Evolutionary conservation across 805 yeast species (phyloP).

Genomic region (Zygoascus ofunaensis): DNA sequence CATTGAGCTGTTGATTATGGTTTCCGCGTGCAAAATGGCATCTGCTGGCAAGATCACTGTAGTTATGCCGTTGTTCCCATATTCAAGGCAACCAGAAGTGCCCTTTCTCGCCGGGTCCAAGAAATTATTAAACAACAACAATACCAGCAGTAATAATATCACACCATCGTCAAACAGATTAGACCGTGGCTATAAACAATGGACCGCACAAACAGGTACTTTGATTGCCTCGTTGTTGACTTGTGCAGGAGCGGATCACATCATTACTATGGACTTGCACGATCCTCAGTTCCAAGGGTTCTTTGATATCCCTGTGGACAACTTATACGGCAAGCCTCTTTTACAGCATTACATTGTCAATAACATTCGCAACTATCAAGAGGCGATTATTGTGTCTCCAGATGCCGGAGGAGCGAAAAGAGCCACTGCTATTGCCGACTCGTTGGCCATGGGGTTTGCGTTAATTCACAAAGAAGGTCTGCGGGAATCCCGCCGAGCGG

Average conservation of each 20-base stretch:
- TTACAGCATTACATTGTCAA: slow-evolving; percentile 75
- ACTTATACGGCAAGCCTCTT: slow-evolving; percentile 79
- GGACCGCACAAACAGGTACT: slow-evolving; percentile 96
- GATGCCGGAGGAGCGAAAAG: slow-evolving; percentile 99
- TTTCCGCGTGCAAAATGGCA: slow-evolving; percentile 89
- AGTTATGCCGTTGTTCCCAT: slow-evolving; percentile 88
- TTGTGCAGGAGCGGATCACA: slow-evolving; percentile 92
- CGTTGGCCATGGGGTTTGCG: slow-evolving; percentile 81
- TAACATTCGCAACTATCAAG: slow-evolving; percentile 66
- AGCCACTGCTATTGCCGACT: slow-evolving; percentile 90
- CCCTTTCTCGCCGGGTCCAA: slow-evolving; percentile 39
- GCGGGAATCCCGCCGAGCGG: slow-evolving; percentile 34
- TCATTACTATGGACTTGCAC: slow-evolving; percentile 95
- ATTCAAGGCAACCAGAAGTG: slow-evolving; percentile 91
- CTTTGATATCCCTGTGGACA: slow-evolving; percentile 93
- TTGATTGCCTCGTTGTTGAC: slow-evolving; percentile 78
- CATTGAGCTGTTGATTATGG: slow-evolving; percentile 70
- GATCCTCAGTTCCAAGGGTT: slow-evolving; percentile 98
- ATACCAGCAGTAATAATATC: too few species aligned
- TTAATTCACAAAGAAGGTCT: slow-evolving; percentile 90
- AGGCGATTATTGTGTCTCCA: slow-evolving; percentile 90
- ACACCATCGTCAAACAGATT: not conserved
- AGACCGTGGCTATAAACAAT: slow-evolving; percentile 67
- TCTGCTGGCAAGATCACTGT: slow-evolving; percentile 84
- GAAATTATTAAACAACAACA: not conserved